A percentile compares a stretch with the other conserved stretches of the same genome.
phyloP scores from a whole-genome alignment of 164 flowering plant genomes.

The Vitis riparia region DNA sequence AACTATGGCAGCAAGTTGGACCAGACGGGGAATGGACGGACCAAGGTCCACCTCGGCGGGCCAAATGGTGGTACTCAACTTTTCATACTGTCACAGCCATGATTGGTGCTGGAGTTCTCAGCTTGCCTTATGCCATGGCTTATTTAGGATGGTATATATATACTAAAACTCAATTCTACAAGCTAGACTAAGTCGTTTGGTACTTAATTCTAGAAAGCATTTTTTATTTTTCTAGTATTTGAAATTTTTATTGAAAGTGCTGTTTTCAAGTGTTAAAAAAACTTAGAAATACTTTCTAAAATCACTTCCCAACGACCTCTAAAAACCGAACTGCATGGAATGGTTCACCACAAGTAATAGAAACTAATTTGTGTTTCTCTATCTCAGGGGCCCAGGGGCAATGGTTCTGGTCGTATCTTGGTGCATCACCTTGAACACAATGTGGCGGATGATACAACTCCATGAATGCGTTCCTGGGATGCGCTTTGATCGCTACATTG shows the following conservation, averaged over 20 bases:
- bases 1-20: slow-evolving; percentile 39
- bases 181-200: no score
- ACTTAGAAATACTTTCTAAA: no score
- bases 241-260: no score
- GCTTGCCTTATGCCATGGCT: slow-evolving; percentile 92
- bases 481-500: slow-evolving; percentile 77
- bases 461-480: slow-evolving; percentile 83
- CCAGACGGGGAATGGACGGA: slow-evolving; percentile 36
- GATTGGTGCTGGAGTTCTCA: slow-evolving; percentile 96
- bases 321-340: no score
- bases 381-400: slow-evolving; percentile 81
- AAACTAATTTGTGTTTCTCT: neutral
- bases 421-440: slow-evolving; percentile 80
- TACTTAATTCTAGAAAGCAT: neutral
- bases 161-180: neutral
- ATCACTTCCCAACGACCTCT: no score
- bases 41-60: slow-evolving; percentile 53
- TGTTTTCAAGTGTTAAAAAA: no score
- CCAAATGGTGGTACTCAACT: slow-evolving; percentile 93
- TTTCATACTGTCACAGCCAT: slow-evolving; percentile 93
- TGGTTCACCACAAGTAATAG: no score
- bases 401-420: slow-evolving; percentile 63
- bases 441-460: slow-evolving; percentile 87
- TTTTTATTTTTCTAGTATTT: no score
- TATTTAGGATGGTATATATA: slow-evolving; percentile 72